Conservation (phyloP, 1,139 yeast species). For the Citeromyces hawaiiensis region DNA sequence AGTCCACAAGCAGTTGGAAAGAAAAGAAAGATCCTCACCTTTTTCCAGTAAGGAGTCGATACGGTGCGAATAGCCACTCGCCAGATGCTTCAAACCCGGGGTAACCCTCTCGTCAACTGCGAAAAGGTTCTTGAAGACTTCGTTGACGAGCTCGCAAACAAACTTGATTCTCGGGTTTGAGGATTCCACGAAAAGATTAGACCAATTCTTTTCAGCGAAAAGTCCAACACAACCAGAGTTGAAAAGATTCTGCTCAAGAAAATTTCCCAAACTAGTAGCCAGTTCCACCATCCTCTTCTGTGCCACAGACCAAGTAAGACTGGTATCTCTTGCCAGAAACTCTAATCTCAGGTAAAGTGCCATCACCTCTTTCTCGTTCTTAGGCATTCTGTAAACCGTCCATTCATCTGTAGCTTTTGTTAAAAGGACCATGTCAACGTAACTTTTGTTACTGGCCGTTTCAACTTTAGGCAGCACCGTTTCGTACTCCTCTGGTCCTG, state of each 20-base stretch:
- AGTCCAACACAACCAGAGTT: not conserved
- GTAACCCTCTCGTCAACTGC: conserved; percentile 4
- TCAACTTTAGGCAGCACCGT: not conserved
- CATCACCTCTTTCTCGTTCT: not conserved
- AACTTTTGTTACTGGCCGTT: not conserved
- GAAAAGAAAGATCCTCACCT: conserved; percentile 1
- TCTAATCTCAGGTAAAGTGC: conserved; percentile 1
- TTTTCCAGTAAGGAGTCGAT: conserved; percentile 1
- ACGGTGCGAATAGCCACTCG: conserved; percentile 1
- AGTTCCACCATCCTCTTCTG: not conserved
- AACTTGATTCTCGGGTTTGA: conserved; percentile 6
- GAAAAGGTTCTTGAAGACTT: conserved; percentile 22
- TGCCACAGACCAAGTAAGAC: not conserved
- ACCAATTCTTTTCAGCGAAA: not conserved
- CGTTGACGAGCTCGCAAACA: conserved; percentile 22
- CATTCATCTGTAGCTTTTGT: not conserved
- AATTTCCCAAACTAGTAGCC: not conserved
- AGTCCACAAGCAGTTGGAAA: conserved; percentile 12
- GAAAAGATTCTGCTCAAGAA: not conserved
- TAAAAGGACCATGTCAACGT: not conserved
- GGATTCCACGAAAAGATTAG: not conserved
- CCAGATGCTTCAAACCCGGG: not conserved
- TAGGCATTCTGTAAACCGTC: not conserved
- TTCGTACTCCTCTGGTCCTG: not conserved
- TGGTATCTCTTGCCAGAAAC: not conserved